Evolutionary conservation across 1,284 basidiomycete genomes (phyloP), one percentile per base, ranked within the genome.

Genomic region (Cutaneotrichosporon arboriforme): DNA sequence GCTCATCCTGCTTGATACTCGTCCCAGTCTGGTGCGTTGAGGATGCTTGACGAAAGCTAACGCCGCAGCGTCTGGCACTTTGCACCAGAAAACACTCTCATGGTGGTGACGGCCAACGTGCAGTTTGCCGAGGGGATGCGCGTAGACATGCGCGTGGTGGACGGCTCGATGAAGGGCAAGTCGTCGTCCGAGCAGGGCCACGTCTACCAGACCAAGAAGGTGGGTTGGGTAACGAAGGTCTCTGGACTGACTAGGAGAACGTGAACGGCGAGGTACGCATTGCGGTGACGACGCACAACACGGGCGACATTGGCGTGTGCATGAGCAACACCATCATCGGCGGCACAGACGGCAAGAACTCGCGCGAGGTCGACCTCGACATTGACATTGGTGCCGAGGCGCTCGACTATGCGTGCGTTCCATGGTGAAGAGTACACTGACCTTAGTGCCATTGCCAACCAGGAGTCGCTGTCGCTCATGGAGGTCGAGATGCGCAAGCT

Each of bases 401-500:
- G 0, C 86, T 97, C 38, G 96, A 98, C 76, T 98, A 98, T 81
- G 97, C 97, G 90, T 92, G 69, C 63, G 45, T 17, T 33, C 2
- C 38, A 17, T 9, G 4, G 4, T 17, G 2, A 12, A 3, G 37
- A n/a, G 4, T 15, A 49, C 17, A 47, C 49, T 45, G 37, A 52
- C 47, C 3, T 10, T 67, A 93, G 90, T 68, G 94, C 94, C 18
- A 98, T 98, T 70, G 94, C 96, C 7, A 97, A 97, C 77, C 93
- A 97, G 74, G 94, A 98, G 75, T 93, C 90, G 0, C 80, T 98
- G 0, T 97, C 91, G 2, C 88, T 88, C 0, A 81, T 98, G 37
- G 96, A 98, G 76, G 93, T 91, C 0, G 94, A 98, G 75, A 96
- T 98, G 90, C 83, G 93, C 35, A 98, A 98, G 70, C 80, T 98